Base-by-base conservation (phyloP, 441 rosid species). In the Corymbia calophylla region DNA sequence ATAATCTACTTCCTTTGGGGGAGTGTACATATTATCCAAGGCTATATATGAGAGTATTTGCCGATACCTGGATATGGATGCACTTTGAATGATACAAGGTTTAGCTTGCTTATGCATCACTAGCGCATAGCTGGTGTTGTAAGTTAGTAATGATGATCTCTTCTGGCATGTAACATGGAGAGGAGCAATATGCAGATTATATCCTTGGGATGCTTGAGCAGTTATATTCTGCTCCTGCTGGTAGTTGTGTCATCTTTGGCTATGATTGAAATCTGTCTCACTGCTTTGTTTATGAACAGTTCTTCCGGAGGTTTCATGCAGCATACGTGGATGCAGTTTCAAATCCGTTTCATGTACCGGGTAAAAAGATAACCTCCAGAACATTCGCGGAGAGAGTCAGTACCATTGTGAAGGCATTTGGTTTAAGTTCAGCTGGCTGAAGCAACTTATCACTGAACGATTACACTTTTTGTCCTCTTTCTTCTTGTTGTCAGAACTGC, bases 241-340 rank as follows among this genome's bases (percentile, higher is more conserved):
- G 82, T 7, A 0, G 29, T 73, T 39, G 49, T 73, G 13, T 39
- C 48, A 21, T 73, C 82, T 21, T 68, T 23, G 82, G 15, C 82
- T 39, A 16, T 39, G 49, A 73, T 73, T 39, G 82, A 39, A 73
- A 73, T 39, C 49, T 39, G 49, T 39, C 82, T 73, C 29, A 1
- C 49, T 73, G 82, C 82, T 73, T 73, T 73, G 49, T 73, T 73
- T 73, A 73, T 6, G 82, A 44, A 73, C 49, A 73, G 82, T 73
- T 73, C 82, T 73, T 35, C 82, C 29, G 49, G 82, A 86, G 64
- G 66, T 86, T 86, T 51, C 87, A 86, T 54, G 87, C 87, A 9
- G 99, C 96, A 21, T 98, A 97, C 56, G 97, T 95, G 85, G 99
- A 97, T 91, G 99, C 99, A 35, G 98, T 97, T 91, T 97, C 99